A percentile compares a stretch with the other conserved stretches of the same genome.
Evolutionary conservation across 257 asterid species (phyloP).

Genomic region (Przewalskia tangutica): DNA sequence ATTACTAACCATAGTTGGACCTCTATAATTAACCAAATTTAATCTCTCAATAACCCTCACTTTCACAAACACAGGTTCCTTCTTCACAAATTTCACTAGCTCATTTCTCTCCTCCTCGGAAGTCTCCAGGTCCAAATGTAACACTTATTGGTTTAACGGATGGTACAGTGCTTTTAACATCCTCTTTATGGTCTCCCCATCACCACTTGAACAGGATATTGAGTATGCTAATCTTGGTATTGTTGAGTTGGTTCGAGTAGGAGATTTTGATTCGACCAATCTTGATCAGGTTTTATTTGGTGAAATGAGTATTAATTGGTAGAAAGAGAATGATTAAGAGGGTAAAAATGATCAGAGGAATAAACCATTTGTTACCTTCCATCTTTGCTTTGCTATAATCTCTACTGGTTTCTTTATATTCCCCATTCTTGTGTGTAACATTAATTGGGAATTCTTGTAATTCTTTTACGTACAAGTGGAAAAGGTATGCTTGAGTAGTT

Average conservation of each 20-base stretch:
- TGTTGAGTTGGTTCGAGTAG: constrained; percentile 27
- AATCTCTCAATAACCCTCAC: constrained; percentile 44
- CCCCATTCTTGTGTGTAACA: not conserved
- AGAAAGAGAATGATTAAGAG: constrained; percentile 22
- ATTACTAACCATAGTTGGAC: constrained; percentile 59
- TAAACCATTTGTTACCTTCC: constrained; percentile 43
- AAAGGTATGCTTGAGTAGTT: not conserved
- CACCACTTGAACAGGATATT: constrained; percentile 17
- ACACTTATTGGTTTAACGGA: constrained; percentile 52
- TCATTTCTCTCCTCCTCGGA: constrained; percentile 45
- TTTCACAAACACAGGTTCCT: constrained; percentile 25
- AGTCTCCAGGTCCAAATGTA: constrained; percentile 68
- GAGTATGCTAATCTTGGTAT: constrained; percentile 57
- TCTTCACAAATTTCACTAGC: constrained; percentile 34
- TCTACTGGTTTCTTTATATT: not conserved
- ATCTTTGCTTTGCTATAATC: not conserved
- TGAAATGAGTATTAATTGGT: constrained; percentile 20
- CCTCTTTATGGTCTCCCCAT: constrained; percentile 41
- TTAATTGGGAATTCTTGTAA: not conserved
- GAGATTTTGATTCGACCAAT: constrained; percentile 18
- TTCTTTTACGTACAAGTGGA: not conserved
- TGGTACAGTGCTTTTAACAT: constrained; percentile 53
- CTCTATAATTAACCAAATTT: constrained; percentile 63
- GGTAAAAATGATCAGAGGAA: constrained; percentile 24
- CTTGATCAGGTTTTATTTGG: constrained; percentile 7